Evolutionary conservation across 352 stramenopile species (phyloP), one percentile per base, ranked within the genome.

Genomic region (Discostella stelligera): DNA sequence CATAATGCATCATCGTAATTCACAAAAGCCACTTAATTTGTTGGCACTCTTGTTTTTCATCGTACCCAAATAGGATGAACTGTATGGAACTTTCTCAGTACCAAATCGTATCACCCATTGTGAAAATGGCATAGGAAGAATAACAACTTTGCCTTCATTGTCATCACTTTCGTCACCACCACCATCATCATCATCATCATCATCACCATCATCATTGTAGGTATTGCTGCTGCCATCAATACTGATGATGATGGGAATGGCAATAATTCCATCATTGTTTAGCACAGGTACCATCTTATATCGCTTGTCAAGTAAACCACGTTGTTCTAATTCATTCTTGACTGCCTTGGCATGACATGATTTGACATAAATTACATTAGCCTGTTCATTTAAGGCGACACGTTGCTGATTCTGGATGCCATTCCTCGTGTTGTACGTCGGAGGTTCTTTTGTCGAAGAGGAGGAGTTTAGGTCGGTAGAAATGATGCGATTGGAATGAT

Each of bases 321-420:
- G 46, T 18, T 61, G 52, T 67, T 86, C 74, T 18, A 93, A 72
- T 30, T 74, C 37, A 25, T 58, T 80, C 53, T 89, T 91, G 9
- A 80, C 54, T 54, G 71, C 44, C 39, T 90, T 91, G 21, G 88
- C 88, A 67, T 90, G 41, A 13, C 54, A 44, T 39, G 74, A 78
- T 7, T 49, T n/a, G 0, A 91, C 84, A 66, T 85, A 90, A 8
- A 93, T 60, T 11, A 93, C 87, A 62, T 89, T 58, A 16, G 25
- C 61, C 8, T 50, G 25, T 18, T 39, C 53, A n/a, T 44, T 70
- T 30, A 16, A 41, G 4, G 53, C 20, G 30, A 10, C 53, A 41
- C 9, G 16, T 21, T 20, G 53, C 21, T 61, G 23, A 56, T 64
- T 72, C 37, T 10, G 7, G 2, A 44, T 44, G 37, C 4, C 49